A percentile compares a stretch with the other conserved stretches of the same genome.
phyloP scores from a whole-genome alignment of 129 eudicot genomes.

The Helianthus tuberosus region DNA sequence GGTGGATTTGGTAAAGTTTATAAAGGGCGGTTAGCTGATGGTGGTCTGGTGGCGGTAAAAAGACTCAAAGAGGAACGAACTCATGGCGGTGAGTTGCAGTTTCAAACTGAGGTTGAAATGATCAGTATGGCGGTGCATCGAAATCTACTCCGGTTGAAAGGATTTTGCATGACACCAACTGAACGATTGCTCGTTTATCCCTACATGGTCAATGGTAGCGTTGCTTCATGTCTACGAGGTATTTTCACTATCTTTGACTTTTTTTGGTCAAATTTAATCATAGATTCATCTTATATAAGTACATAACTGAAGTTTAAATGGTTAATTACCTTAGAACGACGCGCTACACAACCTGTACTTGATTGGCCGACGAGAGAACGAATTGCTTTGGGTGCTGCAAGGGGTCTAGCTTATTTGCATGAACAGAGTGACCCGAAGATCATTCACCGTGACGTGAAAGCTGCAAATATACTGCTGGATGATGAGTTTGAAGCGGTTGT shows the following conservation, averaged over 20 bases:
- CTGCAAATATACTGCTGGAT: slow-evolving; percentile 87
- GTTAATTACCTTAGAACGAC: slow-evolving; percentile 47
- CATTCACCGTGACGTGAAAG: slow-evolving; percentile 90
- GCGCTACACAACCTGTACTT: slow-evolving; percentile 57
- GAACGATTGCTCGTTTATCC: slow-evolving; percentile 90
- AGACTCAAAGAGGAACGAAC: slow-evolving; percentile 77
- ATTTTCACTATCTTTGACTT: slow-evolving; percentile 7
- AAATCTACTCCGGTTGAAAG: slow-evolving; percentile 77
- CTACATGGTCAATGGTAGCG: slow-evolving; percentile 89
- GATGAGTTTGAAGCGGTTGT: slow-evolving; percentile 94
- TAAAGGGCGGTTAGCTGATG: slow-evolving; percentile 80
- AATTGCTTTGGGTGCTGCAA: slow-evolving; percentile 78
- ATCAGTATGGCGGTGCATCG: slow-evolving; percentile 91
- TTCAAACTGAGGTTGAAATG: slow-evolving; percentile 79
- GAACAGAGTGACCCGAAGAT: slow-evolving; percentile 87
- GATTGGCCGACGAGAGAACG: slow-evolving; percentile 73
- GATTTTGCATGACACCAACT: slow-evolving; percentile 89
- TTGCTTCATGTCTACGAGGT: slow-evolving; percentile 54
- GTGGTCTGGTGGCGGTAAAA: slow-evolving; percentile 78
- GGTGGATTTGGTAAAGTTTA: slow-evolving; percentile 93
- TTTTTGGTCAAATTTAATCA: neutral
- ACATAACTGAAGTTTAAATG: neutral
- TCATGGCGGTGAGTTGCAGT: slow-evolving; percentile 76
- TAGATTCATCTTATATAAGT: neutral
- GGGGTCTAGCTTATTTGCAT: slow-evolving; percentile 89